Evolutionary conservation across 2,329 filamentous ascomycete species (phyloP), one percentile per base, ranked within the genome.

Genomic region (Gaeumannomyces tritici): DNA sequence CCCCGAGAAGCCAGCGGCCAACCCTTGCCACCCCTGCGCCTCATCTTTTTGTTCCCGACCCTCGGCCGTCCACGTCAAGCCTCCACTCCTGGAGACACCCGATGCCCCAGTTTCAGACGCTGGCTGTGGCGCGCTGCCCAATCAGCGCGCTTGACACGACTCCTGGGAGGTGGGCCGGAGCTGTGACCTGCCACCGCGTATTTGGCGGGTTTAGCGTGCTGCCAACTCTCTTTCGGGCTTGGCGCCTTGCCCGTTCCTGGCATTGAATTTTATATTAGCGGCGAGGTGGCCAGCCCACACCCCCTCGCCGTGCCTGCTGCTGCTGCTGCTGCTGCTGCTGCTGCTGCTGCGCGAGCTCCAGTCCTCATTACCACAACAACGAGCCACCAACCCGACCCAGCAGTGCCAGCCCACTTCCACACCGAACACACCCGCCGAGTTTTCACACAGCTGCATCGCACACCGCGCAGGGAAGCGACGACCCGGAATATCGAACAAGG

Each of bases 201-300:
- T 58, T 58, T 58, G 56, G 6, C 27, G 28, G 56, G 13, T 58
- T 29, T 26, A 27, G 56, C 26, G 21, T 28, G 56, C 13, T 58
- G 56, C 56, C 56, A 58, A 51, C 56, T 33, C 26, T 58, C 29
- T 33, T n/a, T 58, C 4, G 56, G 29, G 27, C 56, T 58, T 58
- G 24, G 33, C 58, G n/a, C 21, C 58, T 54, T 47, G 42, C 42
- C 33, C 12, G 24, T 21, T 51, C 58, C 58, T 60, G 58, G 69
- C 66, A 69, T 68, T 68, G 64, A 68, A 63, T 68, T 69, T 68
- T 70, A 68, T 68, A 69, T 69, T 70, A 51, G 64, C 65, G 64
- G 66, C 67, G 67, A 64, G 64, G 26, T n/a, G 55, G 54, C 65
- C 63, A 59, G 57, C 68, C 42, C 60, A 58, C 58, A 54, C 54